These are phyloP conservation scores for Hypomontagnella submonticulosa DNA, from an alignment of 495 filamentous ascomycete genomes.

Conservation along the genomic window DNA sequence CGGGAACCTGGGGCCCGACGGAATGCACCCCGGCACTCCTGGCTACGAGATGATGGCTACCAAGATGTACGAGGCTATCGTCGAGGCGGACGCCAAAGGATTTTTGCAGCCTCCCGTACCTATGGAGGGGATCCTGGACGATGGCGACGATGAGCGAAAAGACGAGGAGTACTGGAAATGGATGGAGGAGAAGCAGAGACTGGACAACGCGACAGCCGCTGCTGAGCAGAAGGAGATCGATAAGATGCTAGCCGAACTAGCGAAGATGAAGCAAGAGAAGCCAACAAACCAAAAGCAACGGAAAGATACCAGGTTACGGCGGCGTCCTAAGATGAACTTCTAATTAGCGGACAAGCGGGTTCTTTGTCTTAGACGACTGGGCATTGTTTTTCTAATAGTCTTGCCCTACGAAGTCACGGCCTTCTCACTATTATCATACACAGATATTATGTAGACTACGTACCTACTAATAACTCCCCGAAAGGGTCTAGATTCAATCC, in stretches of 20 bases:
- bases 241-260: constrained; percentile 48
- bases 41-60: constrained; percentile 54
- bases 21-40: constrained; percentile 50
- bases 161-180: constrained; percentile 41
- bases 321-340: constrained; percentile 45
- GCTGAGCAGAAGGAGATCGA: constrained; percentile 44
- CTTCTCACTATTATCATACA: constrained; percentile 30
- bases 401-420: constrained; percentile 42
- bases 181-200: constrained; percentile 30
- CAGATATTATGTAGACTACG: constrained; percentile 40
- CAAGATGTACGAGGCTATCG: constrained; percentile 47
- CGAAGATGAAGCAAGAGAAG: constrained; percentile 33
- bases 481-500: constrained; percentile 19
- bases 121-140: constrained; percentile 43
- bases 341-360: constrained; percentile 35
- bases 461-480: constrained; percentile 29
- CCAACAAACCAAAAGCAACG: constrained; percentile 26
- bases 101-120: constrained; percentile 46
- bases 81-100: constrained; percentile 46
- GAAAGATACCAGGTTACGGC: constrained; percentile 36
- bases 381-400: constrained; percentile 19
- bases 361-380: constrained; percentile 32
- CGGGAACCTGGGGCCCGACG: constrained; percentile 46
- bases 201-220: constrained; percentile 33
- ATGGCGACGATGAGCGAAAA: constrained; percentile 47